phyloP scores from a whole-genome alignment of 2,329 filamentous ascomycete genomes.

The Trichoderma sp. region DNA sequence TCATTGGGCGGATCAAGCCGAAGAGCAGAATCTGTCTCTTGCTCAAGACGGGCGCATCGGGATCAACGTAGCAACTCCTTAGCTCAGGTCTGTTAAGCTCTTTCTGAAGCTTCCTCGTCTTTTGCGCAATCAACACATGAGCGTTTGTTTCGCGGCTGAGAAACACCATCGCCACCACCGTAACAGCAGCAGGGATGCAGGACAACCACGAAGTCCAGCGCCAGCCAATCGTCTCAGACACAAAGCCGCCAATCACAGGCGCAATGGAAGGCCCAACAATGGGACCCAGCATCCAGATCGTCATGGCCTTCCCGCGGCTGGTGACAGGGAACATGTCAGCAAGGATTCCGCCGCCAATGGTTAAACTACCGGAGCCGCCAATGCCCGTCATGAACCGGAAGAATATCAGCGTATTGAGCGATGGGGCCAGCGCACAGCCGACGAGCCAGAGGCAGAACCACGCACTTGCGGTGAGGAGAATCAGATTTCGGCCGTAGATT shows the following conservation, averaged over 20 bases:
- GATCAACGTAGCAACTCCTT: neutral
- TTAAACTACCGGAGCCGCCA: slow-evolving; percentile 56
- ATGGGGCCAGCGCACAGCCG: slow-evolving; percentile 62
- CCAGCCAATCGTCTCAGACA: slow-evolving; percentile 53
- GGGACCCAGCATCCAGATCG: slow-evolving; percentile 58
- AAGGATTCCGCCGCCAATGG: slow-evolving; percentile 58
- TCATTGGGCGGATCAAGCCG: slow-evolving; percentile 14
- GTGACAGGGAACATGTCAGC: slow-evolving; percentile 54
- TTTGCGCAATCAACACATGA: slow-evolving; percentile 7
- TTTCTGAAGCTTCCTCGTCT: slow-evolving; percentile 2
- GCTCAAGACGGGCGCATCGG: neutral
- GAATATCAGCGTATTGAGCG: slow-evolving; percentile 55
- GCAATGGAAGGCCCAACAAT: slow-evolving; percentile 56
- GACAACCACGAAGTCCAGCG: slow-evolving; percentile 50
- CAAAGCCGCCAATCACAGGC: slow-evolving; percentile 53
- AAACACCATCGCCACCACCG: slow-evolving; percentile 12
- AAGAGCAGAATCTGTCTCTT: slow-evolving; percentile 12
- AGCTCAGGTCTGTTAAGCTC: slow-evolving; percentile 5
- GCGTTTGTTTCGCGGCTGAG: slow-evolving; percentile 11
- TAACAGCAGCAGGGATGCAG: slow-evolving; percentile 31
- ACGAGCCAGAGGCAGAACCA: slow-evolving; percentile 65
- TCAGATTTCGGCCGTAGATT: slow-evolving; percentile 61
- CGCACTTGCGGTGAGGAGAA: slow-evolving; percentile 59
- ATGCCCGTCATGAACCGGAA: slow-evolving; percentile 63
- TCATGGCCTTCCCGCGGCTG: slow-evolving; percentile 51